A percentile compares a stretch with the other conserved stretches of the same genome.
These are phyloP conservation scores for Lactarius pseudohatsudake DNA, from an alignment of 768 basidiomycete species.

Conservation along the genomic window DNA sequence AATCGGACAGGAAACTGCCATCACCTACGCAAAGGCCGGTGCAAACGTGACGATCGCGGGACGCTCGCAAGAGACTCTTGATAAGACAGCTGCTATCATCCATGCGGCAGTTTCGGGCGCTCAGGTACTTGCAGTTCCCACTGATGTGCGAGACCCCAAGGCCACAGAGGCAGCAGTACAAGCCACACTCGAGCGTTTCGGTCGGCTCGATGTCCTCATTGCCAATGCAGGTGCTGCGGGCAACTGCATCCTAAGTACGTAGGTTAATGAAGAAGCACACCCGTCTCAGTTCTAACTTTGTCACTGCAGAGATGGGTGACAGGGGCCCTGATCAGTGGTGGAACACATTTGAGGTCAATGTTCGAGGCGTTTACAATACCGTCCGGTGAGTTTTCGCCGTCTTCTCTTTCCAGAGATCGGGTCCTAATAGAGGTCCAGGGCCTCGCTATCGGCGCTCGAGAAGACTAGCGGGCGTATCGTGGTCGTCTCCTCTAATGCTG, in stretches of 20 bases:
- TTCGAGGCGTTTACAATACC: constrained; percentile 15
- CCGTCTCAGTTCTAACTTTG: neutral
- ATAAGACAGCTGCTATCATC: constrained; percentile 21
- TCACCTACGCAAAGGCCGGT: no score
- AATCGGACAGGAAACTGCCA: no score
- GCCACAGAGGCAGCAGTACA: neutral
- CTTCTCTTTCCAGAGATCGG: no score
- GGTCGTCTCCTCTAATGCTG: no score
- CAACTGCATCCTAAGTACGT: neutral
- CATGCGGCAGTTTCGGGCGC: neutral
- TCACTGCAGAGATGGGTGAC: constrained; percentile 24
- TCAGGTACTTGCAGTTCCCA: constrained; percentile 3
- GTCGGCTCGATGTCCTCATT: no score
- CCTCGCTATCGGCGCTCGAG: constrained; percentile 10
- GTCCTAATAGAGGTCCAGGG: neutral
- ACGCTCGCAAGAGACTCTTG: no score
- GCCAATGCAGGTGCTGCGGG: no score
- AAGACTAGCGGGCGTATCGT: neutral
- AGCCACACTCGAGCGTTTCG: no score
- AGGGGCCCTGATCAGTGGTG: constrained; percentile 15
- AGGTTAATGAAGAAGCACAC: neutral
- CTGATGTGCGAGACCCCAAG: neutral
- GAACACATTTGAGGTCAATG: no score
- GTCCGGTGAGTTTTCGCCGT: constrained; percentile 23
- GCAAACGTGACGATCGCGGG: no score